These are phyloP conservation scores for Leccinum broughii DNA, from an alignment of 768 basidiomycete genomes.

Conservation along the genomic window DNA sequence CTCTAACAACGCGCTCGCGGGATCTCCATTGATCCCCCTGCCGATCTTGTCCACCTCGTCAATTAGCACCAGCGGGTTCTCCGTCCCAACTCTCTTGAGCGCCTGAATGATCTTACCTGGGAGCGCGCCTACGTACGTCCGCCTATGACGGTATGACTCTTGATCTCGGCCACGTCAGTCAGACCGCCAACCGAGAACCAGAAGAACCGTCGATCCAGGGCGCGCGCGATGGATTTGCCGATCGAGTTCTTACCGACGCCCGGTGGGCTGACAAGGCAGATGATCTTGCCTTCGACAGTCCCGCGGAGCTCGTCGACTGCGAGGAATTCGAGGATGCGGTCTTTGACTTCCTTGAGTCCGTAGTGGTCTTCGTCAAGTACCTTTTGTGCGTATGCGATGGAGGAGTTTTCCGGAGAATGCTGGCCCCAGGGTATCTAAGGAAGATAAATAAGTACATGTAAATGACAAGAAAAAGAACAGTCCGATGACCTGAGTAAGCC, in stretches of 20 bases:
- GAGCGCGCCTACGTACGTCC: constrained; percentile 95
- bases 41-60: constrained; percentile 98
- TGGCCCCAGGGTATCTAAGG: constrained; percentile 92
- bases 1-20: constrained; percentile 85
- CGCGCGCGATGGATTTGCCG: constrained; percentile 92
- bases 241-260: constrained; percentile 98
- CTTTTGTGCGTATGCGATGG: constrained; percentile 73
- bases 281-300: constrained; percentile 95
- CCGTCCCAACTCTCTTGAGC: constrained; percentile 87
- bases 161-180: constrained; percentile 98
- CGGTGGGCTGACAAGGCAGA: constrained; percentile 94
- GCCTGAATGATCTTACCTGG: constrained; percentile 97
- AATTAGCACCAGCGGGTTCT: constrained; percentile 91
- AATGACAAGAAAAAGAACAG: neutral
- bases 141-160: constrained; percentile 71
- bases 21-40: constrained; percentile 88
- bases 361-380: constrained; percentile 95
- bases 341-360: constrained; percentile 88
- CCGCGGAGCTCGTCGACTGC: constrained; percentile 94
- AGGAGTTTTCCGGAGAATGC: constrained; percentile 91
- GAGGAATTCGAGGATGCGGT: constrained; percentile 92
- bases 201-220: constrained; percentile 91
- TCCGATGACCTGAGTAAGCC: constrained; percentile 72
- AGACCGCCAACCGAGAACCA: constrained; percentile 95
- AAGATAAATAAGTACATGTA: constrained; percentile 3